Conservation (phyloP, 129 eudicot genomes). For the Tagetes erecta region DNA sequence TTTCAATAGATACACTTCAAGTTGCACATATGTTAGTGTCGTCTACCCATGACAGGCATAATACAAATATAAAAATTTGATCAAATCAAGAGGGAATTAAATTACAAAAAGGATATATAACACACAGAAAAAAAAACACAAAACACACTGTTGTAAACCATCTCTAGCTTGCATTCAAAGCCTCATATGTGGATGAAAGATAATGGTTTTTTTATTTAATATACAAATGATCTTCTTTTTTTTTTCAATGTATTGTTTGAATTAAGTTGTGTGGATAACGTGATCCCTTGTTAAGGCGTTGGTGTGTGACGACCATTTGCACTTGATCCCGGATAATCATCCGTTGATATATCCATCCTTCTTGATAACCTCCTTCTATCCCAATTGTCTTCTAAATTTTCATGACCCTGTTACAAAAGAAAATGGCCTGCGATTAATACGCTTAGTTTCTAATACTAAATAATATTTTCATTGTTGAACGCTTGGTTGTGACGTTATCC, state of each 20-base stretch:
- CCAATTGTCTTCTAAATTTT: constrained; percentile 20
- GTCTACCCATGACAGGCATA: too few species aligned
- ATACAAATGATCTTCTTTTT: not conserved
- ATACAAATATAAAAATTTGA: too few species aligned
- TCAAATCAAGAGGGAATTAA: too few species aligned
- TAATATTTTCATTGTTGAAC: too few species aligned
- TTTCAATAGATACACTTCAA: too few species aligned
- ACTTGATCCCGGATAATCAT: constrained; percentile 82
- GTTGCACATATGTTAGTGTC: too few species aligned
- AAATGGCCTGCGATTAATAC: not conserved
- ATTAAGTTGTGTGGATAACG: not conserved
- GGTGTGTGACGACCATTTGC: constrained; percentile 85
- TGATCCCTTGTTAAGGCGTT: constrained; percentile 31
- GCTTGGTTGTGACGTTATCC: too few species aligned
- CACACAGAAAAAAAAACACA: not conserved
- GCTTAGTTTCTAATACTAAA: too few species aligned
- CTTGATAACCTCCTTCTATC: constrained; percentile 18
- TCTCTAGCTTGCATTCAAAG: not conserved
- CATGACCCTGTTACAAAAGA: constrained; percentile 24
- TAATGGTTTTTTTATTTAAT: not conserved
- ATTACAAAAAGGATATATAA: too few species aligned
- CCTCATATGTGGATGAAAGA: not conserved
- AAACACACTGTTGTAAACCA: not conserved
- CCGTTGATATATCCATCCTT: constrained; percentile 47
- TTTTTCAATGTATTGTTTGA: not conserved